phyloP scores from a whole-genome alignment of 2,329 filamentous ascomycete species.

The Ophiocordyceps australis region DNA sequence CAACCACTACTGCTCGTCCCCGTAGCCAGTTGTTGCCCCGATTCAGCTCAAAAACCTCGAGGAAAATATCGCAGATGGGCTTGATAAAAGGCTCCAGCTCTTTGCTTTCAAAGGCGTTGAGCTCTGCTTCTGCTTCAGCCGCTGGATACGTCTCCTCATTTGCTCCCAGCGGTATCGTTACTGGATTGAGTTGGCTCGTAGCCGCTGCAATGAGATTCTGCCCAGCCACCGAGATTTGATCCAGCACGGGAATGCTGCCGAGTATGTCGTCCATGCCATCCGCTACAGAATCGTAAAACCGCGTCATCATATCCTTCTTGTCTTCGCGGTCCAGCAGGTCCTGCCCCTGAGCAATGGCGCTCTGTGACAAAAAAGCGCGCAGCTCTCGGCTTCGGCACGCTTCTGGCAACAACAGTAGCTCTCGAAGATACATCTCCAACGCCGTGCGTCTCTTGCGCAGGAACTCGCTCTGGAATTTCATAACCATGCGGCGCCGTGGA shows the following conservation, averaged over 20 bases:
- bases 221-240: slow-evolving; percentile 81
- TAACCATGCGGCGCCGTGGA: slow-evolving; percentile 75
- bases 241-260: slow-evolving; percentile 86
- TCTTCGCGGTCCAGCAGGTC: slow-evolving; percentile 38
- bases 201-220: slow-evolving; percentile 77
- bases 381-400: slow-evolving; percentile 89
- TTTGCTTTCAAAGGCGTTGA: slow-evolving; percentile 80
- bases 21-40: slow-evolving; percentile 94
- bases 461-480: slow-evolving; percentile 95
- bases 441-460: slow-evolving; percentile 72
- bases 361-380: slow-evolving; percentile 80
- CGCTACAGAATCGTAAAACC: slow-evolving; percentile 89
- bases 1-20: slow-evolving; percentile 86
- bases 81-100: slow-evolving; percentile 93
- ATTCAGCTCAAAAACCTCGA: slow-evolving; percentile 90
- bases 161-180: slow-evolving; percentile 31
- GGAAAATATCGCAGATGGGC: slow-evolving; percentile 92
- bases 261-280: slow-evolving; percentile 98
- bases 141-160: slow-evolving; percentile 32
- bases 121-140: slow-evolving; percentile 78
- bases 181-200: slow-evolving; percentile 42
- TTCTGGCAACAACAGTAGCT: slow-evolving; percentile 71
- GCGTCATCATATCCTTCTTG: slow-evolving; percentile 77
- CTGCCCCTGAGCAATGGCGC: slow-evolving; percentile 50
- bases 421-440: slow-evolving; percentile 69